These are phyloP conservation scores for Polyporus tsugae DNA, from an alignment of 1,284 basidiomycete genomes.

Conservation along the genomic window DNA sequence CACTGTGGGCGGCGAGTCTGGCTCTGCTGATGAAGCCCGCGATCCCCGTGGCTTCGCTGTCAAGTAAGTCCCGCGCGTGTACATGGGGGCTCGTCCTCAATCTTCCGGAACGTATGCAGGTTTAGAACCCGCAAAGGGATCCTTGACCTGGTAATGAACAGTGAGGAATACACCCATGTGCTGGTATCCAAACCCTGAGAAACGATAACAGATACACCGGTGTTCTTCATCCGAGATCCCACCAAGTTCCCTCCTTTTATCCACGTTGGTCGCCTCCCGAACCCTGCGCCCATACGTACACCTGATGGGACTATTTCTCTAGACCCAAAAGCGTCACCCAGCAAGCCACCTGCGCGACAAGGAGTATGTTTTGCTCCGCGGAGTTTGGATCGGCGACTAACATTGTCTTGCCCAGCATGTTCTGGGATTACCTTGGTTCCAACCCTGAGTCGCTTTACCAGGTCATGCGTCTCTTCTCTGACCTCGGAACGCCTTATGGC, in stretches of 20 bases:
- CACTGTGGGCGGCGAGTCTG: constrained; percentile 88
- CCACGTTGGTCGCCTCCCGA: constrained; percentile 52
- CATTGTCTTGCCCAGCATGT: constrained; percentile 27
- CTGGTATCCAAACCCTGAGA: neutral
- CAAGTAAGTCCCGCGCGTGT: constrained; percentile 31
- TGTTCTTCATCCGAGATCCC: constrained; percentile 88
- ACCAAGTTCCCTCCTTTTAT: constrained; percentile 91
- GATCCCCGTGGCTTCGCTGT: constrained; percentile 76
- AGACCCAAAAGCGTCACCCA: constrained; percentile 90
- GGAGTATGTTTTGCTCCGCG: constrained; percentile 35
- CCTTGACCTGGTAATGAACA: constrained; percentile 91
- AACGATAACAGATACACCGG: constrained; percentile 66
- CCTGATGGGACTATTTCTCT: constrained; percentile 10
- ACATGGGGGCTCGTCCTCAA: neutral
- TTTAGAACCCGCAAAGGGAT: constrained; percentile 82
- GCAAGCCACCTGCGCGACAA: constrained; percentile 86
- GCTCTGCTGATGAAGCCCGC: constrained; percentile 88
- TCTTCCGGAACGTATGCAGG: constrained; percentile 23
- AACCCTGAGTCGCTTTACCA: constrained; percentile 92
- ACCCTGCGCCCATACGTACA: neutral
- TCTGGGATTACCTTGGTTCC: constrained; percentile 83
- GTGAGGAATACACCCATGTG: constrained; percentile 17
- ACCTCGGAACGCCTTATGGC: constrained; percentile 90
- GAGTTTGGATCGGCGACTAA: constrained; percentile 6
- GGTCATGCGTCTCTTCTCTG: constrained; percentile 87